A percentile compares a stretch with the other conserved stretches of the same genome.
Evolutionary conservation across 2,329 filamentous ascomycete species (phyloP).

Genomic region (Cytospora chrysosperma): DNA sequence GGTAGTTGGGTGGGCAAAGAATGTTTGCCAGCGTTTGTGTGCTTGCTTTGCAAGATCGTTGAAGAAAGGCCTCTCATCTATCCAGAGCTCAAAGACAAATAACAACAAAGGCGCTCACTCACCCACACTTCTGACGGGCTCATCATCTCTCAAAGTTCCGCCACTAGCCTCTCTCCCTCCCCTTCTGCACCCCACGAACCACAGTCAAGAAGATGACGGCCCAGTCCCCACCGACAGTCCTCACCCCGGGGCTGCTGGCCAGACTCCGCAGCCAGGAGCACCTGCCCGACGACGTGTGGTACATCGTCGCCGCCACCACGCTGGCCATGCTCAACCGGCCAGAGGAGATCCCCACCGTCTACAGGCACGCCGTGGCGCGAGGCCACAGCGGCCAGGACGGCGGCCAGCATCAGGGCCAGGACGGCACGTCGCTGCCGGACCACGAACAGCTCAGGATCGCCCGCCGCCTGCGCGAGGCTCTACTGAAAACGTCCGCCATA

Average conservation of each 20-base stretch:
- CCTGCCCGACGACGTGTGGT: constrained; percentile 48
- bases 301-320: constrained; percentile 46
- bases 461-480: constrained; percentile 47
- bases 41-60: too few relatives aligned
- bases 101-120: not conserved
- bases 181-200: not conserved
- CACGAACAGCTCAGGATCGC: constrained; percentile 44
- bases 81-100: not conserved
- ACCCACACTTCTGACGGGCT: not conserved
- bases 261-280: constrained; percentile 41
- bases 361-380: constrained; percentile 41
- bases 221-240: constrained; percentile 29
- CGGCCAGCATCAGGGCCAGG: constrained; percentile 29
- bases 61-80: too few relatives aligned
- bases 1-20: too few relatives aligned
- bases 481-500: constrained; percentile 48
- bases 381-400: constrained; percentile 28
- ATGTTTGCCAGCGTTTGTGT: not conserved
- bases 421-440: constrained; percentile 10
- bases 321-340: constrained; percentile 49
- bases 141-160: not conserved
- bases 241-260: constrained; percentile 43
- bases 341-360: constrained; percentile 46
- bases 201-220: constrained; percentile 26
- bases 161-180: too few relatives aligned